Conservation (phyloP, 2,329 filamentous ascomycete species). For the Diatrype stigma region DNA sequence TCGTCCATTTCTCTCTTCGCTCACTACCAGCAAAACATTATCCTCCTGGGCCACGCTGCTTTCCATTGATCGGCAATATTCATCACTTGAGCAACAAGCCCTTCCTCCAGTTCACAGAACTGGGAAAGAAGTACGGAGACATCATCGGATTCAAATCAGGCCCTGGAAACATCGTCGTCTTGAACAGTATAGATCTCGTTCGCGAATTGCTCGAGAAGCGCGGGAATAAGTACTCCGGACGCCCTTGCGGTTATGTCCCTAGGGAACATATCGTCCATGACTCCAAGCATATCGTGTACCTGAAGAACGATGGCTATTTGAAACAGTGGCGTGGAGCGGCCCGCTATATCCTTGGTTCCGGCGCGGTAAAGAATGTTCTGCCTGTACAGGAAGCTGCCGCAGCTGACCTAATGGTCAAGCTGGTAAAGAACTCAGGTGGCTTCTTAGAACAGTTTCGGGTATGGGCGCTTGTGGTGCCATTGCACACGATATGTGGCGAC, state of each 20-base stretch:
- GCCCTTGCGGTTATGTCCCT: conserved; percentile 3
- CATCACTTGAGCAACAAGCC: conserved; percentile 4
- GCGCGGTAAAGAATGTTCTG: background rate
- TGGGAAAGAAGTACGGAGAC: conserved; percentile 5
- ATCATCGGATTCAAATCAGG: conserved; percentile 10
- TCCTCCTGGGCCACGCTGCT: conserved; percentile 3
- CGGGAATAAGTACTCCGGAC: conserved; percentile 7
- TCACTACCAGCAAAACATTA: conserved; percentile 2
- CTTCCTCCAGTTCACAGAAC: conserved; percentile 3
- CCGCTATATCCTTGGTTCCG: conserved; percentile 2
- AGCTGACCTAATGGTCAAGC: conserved; percentile 2
- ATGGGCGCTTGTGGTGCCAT: conserved; percentile 3
- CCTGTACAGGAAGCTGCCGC: conserved; percentile 4
- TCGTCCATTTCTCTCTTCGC: conserved; percentile 3
- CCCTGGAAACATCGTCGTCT: conserved; percentile 6
- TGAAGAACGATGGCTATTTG: conserved; percentile 3
- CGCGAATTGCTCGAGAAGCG: conserved; percentile 8
- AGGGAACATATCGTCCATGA: conserved; percentile 5
- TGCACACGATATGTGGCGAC: conserved; percentile 6
- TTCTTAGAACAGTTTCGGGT: conserved; percentile 3
- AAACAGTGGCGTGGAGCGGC: conserved; percentile 2
- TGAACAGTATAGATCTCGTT: conserved; percentile 5
- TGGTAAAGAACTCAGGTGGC: background rate
- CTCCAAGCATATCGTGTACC: conserved; percentile 3
- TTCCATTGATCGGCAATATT: conserved; percentile 6